Conservation (phyloP, 768 basidiomycete genomes). For the Boletus sensibilis region DNA sequence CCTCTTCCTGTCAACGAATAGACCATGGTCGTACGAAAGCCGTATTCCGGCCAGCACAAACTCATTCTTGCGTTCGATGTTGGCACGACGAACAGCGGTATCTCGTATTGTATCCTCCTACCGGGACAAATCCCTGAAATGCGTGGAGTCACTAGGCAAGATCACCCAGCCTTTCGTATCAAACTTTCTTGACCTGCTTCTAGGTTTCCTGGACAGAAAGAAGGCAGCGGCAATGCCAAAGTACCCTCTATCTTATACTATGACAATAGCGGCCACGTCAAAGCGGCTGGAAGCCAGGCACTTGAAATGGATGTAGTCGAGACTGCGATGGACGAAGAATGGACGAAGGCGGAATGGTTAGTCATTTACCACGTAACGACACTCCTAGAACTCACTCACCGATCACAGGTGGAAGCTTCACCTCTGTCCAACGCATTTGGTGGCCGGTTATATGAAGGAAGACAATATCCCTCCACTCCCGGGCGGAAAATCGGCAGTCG, state of each 20-base stretch:
- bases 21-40: not conserved
- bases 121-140: constrained; percentile 2
- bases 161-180: too few relatives aligned
- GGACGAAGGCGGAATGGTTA: not conserved
- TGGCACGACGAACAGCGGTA: not conserved
- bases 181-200: too few relatives aligned
- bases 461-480: not conserved
- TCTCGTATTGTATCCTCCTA: not conserved
- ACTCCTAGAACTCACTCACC: not conserved
- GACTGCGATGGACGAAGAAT: not conserved
- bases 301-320: too few relatives aligned
- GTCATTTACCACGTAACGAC: not conserved
- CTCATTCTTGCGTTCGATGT: not conserved
- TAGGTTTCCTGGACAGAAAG: constrained; percentile 1
- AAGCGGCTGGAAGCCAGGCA: not conserved
- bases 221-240: not conserved
- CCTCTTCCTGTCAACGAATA: not conserved
- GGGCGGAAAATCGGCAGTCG: constrained; percentile 13
- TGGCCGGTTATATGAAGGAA: not conserved
- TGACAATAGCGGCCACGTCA: not conserved
- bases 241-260: constrained; percentile 6
- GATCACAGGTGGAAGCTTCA: not conserved
- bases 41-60: not conserved
- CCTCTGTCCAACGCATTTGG: not conserved
- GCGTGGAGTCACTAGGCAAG: not conserved